phyloP scores from a whole-genome alignment of 768 basidiomycete species.

The Amanita thiersii region DNA sequence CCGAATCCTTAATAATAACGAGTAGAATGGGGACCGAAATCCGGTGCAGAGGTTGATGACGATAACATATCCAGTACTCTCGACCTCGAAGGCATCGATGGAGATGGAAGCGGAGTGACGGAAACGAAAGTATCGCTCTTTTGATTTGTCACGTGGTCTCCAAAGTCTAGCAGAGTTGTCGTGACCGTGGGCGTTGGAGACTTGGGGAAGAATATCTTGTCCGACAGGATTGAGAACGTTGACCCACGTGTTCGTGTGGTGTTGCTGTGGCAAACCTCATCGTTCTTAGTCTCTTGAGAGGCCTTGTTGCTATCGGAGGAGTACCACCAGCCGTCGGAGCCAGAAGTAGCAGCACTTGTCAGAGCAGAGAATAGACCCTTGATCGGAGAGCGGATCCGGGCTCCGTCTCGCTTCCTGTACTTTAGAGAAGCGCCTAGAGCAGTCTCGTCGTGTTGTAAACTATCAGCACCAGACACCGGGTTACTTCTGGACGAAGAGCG shows the following conservation, averaged over 20 bases:
- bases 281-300: neutral
- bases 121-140: too few relatives aligned
- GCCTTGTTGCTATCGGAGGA: neutral
- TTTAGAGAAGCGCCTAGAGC: neutral
- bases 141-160: too few relatives aligned
- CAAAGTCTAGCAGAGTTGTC: too few relatives aligned
- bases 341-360: neutral
- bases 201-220: neutral
- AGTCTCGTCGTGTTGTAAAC: slow-evolving; percentile 9
- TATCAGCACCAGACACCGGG: neutral
- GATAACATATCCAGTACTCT: too few relatives aligned
- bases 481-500: slow-evolving; percentile 4
- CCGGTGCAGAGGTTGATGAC: too few relatives aligned
- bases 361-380: slow-evolving; percentile 19
- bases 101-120: too few relatives aligned
- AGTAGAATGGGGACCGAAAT: too few relatives aligned
- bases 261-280: too few relatives aligned
- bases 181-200: neutral
- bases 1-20: neutral
- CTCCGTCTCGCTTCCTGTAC: slow-evolving; percentile 15
- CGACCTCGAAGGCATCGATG: too few relatives aligned
- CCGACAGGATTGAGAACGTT: neutral
- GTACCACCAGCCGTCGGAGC: neutral
- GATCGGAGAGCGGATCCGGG: slow-evolving; percentile 20
- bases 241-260: too few relatives aligned